Base-by-base conservation (phyloP, 2,329 filamentous ascomycete genomes). In the Sporothrix euskadiensis region DNA sequence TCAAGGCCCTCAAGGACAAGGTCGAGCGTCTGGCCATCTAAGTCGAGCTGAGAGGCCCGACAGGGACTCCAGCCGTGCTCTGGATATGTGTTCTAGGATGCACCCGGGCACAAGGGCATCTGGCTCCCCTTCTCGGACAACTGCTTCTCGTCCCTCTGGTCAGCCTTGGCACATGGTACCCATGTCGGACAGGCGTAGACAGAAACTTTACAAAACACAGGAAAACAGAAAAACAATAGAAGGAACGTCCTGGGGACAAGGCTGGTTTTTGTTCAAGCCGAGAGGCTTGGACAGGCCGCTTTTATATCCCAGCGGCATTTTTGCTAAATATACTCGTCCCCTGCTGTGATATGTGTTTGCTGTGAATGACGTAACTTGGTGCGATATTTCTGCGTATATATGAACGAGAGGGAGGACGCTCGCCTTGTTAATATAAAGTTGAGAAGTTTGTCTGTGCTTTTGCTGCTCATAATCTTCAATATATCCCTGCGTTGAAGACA, bases 1-100 rank as follows among this genome's bases (percentile, higher is more conserved):
- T 98, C 83, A 89, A 92, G 79, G 88, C 90, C 77, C 87, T 98
- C 80, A 97, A 95, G 87, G 93, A 97, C 84, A 97, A 97, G 90
- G 93, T 98, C 73, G 95, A 98, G 88, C 89, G 94, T 79, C 88
- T 98, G 78, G 94, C 95, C 86, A 97, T 98, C 85, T 98, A 91
- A 89, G 78, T 4, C 2, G 19, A 22, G 3, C 16, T 16, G 47
- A 32, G 30, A 54, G 6, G 9, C 16, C 14, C 8, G 59, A 7
- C 6, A 16, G 52, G 8, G 19, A 22, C 8, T n/a, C 22, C 8
- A 9, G n/a, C 4, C n/a, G 52, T 54, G 41, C 12, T 12, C 9
- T 10, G 14, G 16, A 19, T 56, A 1, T 56, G 52, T 19, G 22
- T 56, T 22, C 3, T 6, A 4, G 3, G 52, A 56, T n/a, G 47